Conservation (phyloP, 1,139 yeast species). For the Hyphopichia fennica region DNA sequence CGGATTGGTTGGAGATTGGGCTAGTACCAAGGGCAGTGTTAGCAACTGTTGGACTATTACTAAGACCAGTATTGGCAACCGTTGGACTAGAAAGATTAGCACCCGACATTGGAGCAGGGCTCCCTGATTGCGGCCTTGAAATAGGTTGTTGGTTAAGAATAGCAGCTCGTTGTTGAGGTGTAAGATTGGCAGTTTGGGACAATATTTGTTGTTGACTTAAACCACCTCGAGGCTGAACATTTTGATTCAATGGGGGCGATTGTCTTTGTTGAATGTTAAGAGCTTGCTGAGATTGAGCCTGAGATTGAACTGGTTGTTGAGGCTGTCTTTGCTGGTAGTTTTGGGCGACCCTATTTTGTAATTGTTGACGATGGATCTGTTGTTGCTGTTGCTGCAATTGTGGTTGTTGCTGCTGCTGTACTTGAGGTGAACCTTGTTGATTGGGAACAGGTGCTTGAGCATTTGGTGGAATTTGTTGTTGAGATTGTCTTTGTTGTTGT, state of each 20-base stretch:
- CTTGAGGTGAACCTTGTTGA: not conserved
- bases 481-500: not conserved
- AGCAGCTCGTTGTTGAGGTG: constrained; percentile 2
- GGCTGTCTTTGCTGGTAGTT: not conserved
- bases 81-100: not conserved
- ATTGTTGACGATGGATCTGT: constrained; percentile 7
- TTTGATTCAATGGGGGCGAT: constrained; percentile 6
- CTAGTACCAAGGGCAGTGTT: not conserved
- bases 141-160: not conserved
- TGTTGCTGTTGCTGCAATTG: constrained; percentile 14
- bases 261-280: constrained; percentile 15
- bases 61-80: not conserved
- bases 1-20: too few species aligned
- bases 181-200: not conserved
- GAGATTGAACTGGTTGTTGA: not conserved
- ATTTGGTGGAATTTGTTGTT: not conserved
- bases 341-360: not conserved
- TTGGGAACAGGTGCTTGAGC: not conserved
- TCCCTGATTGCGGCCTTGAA: not conserved
- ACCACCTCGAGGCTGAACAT: not conserved
- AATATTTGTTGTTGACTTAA: not conserved
- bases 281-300: not conserved
- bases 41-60: not conserved
- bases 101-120: not conserved
- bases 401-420: constrained; percentile 3